A percentile compares a stretch with the other conserved stretches of the same genome.
phyloP scores from a whole-genome alignment of 1,139 yeast species.

The Diutina sp. region DNA sequence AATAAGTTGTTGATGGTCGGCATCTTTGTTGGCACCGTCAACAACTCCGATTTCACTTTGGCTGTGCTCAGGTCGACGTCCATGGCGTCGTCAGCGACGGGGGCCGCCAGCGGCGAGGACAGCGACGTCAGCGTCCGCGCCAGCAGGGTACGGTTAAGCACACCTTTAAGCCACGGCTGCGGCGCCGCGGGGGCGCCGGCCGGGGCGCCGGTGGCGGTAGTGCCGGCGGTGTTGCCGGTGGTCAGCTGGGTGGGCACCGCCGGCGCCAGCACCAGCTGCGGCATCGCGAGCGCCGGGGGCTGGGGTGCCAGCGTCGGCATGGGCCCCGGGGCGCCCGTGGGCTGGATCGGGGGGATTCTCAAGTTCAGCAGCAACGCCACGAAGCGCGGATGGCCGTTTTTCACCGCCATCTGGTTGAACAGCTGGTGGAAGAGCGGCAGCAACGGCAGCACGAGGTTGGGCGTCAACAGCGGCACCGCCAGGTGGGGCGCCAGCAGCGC shows the following conservation, averaged over 20 bases:
- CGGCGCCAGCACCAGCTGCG: neutral
- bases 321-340: neutral
- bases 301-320: neutral
- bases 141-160: neutral
- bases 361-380: slow-evolving; percentile 2
- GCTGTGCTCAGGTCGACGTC: neutral
- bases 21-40: slow-evolving; percentile 9
- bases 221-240: neutral
- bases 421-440: slow-evolving; percentile 30
- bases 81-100: neutral
- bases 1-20: slow-evolving; percentile 25
- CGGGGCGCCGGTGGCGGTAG: neutral
- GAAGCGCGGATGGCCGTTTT: neutral
- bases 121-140: neutral
- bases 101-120: neutral
- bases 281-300: neutral
- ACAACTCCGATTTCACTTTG: neutral
- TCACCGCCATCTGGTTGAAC: slow-evolving; percentile 13
- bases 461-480: slow-evolving; percentile 1
- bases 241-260: neutral
- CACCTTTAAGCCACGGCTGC: neutral
- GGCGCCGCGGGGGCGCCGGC: neutral
- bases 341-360: neutral
- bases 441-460: slow-evolving; percentile 23
- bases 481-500: neutral